Conservation (phyloP, 257 asterid species). For the Penstemon barbatus region DNA sequence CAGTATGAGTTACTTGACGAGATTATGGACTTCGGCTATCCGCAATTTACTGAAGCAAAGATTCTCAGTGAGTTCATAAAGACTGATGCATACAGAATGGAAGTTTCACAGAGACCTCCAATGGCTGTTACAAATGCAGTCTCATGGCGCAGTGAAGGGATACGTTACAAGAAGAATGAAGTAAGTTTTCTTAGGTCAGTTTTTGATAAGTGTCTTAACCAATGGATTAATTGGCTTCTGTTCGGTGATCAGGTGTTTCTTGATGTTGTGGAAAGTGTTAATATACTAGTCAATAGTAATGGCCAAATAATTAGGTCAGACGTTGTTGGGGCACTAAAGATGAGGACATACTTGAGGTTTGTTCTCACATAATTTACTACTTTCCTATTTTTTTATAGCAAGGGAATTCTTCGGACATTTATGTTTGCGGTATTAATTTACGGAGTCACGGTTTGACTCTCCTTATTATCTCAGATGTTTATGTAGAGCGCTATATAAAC, state of each 20-base stretch:
- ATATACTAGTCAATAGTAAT: constrained; percentile 95
- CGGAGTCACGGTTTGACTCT: too few relatives aligned
- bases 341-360: constrained; percentile 96
- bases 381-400: constrained; percentile 11
- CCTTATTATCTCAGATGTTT: too few relatives aligned
- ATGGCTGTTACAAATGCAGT: constrained; percentile 99
- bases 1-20: constrained; percentile 98
- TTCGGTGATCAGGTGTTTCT: constrained; percentile 80
- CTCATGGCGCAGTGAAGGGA: constrained; percentile 99
- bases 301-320: constrained; percentile 98
- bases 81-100: constrained; percentile 99
- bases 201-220: constrained; percentile 17
- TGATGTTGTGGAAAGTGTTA: constrained; percentile 99
- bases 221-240: constrained; percentile 24
- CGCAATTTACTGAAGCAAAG: constrained; percentile 98
- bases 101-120: constrained; percentile 98
- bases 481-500: too few relatives aligned
- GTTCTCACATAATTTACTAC: constrained; percentile 30
- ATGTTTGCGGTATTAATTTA: background rate
- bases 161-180: constrained; percentile 92
- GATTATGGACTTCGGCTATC: constrained; percentile 99
- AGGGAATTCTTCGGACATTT: background rate
- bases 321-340: constrained; percentile 96
- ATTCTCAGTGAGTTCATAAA: constrained; percentile 98
- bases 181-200: constrained; percentile 41